Evolutionary conservation across 495 filamentous ascomycete genomes (phyloP), one percentile per base, ranked within the genome.

Genomic region (Thermochaetoides thermophila): DNA sequence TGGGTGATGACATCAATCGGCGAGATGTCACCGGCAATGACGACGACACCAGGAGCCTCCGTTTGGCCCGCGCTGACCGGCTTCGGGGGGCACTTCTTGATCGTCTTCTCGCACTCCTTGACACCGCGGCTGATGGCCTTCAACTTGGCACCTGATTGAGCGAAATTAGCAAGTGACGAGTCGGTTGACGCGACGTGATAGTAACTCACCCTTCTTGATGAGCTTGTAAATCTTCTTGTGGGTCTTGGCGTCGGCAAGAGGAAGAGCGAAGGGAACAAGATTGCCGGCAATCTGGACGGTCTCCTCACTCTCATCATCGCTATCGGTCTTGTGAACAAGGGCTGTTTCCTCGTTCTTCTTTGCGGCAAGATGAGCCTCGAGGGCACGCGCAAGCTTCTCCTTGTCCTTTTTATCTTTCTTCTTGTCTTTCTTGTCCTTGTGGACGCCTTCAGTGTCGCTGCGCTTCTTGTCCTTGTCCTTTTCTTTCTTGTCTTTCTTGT

Each of bases 1-100:
- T 96, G 89, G 30, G 81, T 86, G 61, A 96, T 93, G 46, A 95
- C 85, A 52, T 95, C 86, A 78, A 85, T 82, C 38, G 89, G 89
- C 15, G 80, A 89, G 67, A 96, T 95, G 54, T 99, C 89, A 34
- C 81, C 89, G 19, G 91, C 89, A 34, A 99, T 77, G 54, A 99
- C 65, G 44, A 91, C 81, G 44, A 99, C 68, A 44, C 74, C 83
- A 31, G 68, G 66, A 37, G 74, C 71, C 13, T 67, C 48, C 9
- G 64, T 42, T 47, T 63, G 51, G 35, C 60, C 45, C 14, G 64
- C 64, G 14, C 62, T 57, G 31, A 71, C 67, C 40, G 68, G 60
- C 35, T 49, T 49, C 60, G 72, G 57, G 35, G 82, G 69, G 4
- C 80, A 81, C 63, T 94, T 93, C 57, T 86, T 81, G 46, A 99